Evolutionary conservation across 768 basidiomycete species (phyloP).

Genomic region (Rhodotorula diobovata): DNA sequence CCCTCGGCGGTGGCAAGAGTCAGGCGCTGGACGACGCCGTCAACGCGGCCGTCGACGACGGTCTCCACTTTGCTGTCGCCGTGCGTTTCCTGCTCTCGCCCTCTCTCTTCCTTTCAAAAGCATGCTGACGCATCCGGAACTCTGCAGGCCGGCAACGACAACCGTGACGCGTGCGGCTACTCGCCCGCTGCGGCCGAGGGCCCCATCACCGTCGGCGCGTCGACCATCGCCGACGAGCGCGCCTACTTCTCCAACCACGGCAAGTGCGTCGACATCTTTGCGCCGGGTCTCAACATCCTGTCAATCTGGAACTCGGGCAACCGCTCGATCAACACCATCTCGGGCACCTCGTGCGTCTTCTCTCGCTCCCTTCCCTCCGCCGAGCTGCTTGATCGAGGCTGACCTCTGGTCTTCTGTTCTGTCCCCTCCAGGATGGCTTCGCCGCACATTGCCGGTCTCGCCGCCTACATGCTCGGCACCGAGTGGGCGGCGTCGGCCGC

Average conservation of each 20-base stretch:
- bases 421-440: slow-evolving; percentile 83
- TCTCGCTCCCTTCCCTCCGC: neutral
- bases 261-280: slow-evolving; percentile 85
- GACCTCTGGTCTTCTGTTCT: neutral
- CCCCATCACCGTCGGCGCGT: slow-evolving; percentile 89
- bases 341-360: slow-evolving; percentile 62
- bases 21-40: slow-evolving; percentile 76
- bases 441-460: slow-evolving; percentile 75
- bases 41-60: slow-evolving; percentile 71
- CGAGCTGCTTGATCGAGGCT: neutral
- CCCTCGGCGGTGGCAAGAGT: slow-evolving; percentile 91
- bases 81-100: slow-evolving; percentile 3
- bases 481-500: slow-evolving; percentile 42
- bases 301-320: slow-evolving; percentile 70
- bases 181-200: slow-evolving; percentile 85
- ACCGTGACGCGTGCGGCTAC: slow-evolving; percentile 79
- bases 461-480: slow-evolving; percentile 80
- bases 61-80: slow-evolving; percentile 94
- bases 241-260: slow-evolving; percentile 74
- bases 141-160: slow-evolving; percentile 37
- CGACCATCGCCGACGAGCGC: slow-evolving; percentile 50
- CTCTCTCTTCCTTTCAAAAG: neutral
- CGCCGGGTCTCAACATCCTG: slow-evolving; percentile 75
- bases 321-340: slow-evolving; percentile 66
- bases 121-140: neutral